Conservation (phyloP, 164 flowering plant genomes). For the Tetracentron sinense region DNA sequence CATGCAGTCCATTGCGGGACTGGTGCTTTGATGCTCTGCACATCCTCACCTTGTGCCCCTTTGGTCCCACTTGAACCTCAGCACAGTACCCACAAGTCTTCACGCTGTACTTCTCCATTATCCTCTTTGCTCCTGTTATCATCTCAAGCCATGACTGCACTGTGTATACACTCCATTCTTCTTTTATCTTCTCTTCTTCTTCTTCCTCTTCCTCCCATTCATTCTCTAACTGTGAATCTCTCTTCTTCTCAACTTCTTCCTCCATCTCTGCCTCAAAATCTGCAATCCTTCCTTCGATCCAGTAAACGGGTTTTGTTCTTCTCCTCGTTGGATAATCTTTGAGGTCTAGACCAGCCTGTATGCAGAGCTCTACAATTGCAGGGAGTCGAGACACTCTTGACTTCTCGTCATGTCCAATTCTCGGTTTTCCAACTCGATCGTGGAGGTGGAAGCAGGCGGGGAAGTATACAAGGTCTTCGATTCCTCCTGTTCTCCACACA, state of each 20-base stretch:
- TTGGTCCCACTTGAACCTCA: slow-evolving; percentile 85
- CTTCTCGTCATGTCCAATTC: slow-evolving; percentile 71
- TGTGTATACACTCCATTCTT: slow-evolving; percentile 38
- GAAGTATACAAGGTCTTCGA: slow-evolving; percentile 52
- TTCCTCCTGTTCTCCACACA: slow-evolving; percentile 70
- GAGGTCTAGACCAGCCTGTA: slow-evolving; percentile 82
- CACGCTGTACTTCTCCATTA: slow-evolving; percentile 69
- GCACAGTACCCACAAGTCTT: slow-evolving; percentile 77
- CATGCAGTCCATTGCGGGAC: slow-evolving; percentile 70
- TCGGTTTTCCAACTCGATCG: slow-evolving; percentile 76
- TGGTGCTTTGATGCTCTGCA: slow-evolving; percentile 86
- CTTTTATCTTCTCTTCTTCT: too few species aligned
- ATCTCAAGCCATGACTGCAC: slow-evolving; percentile 57
- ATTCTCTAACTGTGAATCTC: background rate
- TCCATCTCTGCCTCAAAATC: slow-evolving; percentile 56
- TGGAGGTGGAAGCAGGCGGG: slow-evolving; percentile 72
- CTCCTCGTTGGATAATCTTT: slow-evolving; percentile 61
- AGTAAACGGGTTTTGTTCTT: slow-evolving; percentile 74
- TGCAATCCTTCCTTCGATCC: slow-evolving; percentile 73
- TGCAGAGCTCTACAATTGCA: slow-evolving; percentile 82
- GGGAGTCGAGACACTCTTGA: slow-evolving; percentile 42
- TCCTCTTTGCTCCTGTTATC: slow-evolving; percentile 45
- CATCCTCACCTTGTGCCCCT: slow-evolving; percentile 82
- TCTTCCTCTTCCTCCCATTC: slow-evolving; percentile 18
- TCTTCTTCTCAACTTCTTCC: slow-evolving; percentile 21